Conservation (phyloP, 495 filamentous ascomycete genomes). For the Talaromyces trachyspermus region DNA sequence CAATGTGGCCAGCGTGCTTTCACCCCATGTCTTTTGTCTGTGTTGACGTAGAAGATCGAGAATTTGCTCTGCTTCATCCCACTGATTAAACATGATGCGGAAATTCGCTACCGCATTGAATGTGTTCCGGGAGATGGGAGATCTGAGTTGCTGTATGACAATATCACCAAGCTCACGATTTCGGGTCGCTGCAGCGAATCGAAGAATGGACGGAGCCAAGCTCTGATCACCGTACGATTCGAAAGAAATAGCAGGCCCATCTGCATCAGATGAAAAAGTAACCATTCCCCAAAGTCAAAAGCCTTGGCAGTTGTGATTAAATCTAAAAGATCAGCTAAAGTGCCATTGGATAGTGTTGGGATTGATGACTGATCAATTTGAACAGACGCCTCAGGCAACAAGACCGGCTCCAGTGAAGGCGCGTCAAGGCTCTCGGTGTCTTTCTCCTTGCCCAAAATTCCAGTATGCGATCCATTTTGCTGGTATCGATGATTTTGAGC, state of each 20-base stretch:
- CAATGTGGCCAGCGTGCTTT: slow-evolving; percentile 36
- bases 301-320: slow-evolving; percentile 38
- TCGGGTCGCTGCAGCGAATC: slow-evolving; percentile 47
- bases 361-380: slow-evolving; percentile 25
- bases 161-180: slow-evolving; percentile 38
- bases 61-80: slow-evolving; percentile 38
- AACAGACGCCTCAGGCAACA: slow-evolving; percentile 15
- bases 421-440: slow-evolving; percentile 9
- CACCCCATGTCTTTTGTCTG: slow-evolving; percentile 38
- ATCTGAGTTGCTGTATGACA: slow-evolving; percentile 29
- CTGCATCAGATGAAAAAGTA: slow-evolving; percentile 47
- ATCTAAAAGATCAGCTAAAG: slow-evolving; percentile 46
- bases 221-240: slow-evolving; percentile 38
- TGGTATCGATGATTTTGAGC: slow-evolving; percentile 30
- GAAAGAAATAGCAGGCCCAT: slow-evolving; percentile 47
- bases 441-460: slow-evolving; percentile 24
- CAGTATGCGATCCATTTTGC: slow-evolving; percentile 31
- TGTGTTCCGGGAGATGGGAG: slow-evolving; percentile 35
- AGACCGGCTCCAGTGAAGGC: not conserved
- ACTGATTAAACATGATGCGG: slow-evolving; percentile 39
- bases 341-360: slow-evolving; percentile 38
- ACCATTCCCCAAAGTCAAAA: slow-evolving; percentile 45
- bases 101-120: slow-evolving; percentile 43
- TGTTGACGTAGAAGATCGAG: slow-evolving; percentile 35
- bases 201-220: slow-evolving; percentile 49